These are phyloP conservation scores for Leptomonas seymouri DNA, from an alignment of 208 protist genomes.

Conservation along the genomic window DNA sequence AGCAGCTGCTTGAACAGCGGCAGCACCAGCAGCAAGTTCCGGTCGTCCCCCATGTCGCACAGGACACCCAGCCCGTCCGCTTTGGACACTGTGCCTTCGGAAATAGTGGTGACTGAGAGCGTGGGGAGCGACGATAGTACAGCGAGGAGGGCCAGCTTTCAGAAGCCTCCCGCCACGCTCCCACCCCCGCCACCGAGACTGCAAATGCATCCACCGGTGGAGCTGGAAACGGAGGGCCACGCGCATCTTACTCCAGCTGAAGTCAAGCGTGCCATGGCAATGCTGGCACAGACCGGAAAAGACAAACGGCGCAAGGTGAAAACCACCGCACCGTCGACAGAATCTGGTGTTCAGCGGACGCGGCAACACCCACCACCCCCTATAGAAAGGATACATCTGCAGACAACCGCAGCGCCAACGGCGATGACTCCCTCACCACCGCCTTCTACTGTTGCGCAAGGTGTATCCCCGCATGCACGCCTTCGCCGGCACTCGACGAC, in stretches of 20 bases:
- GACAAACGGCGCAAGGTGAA: too few relatives aligned
- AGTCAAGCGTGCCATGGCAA: too few relatives aligned
- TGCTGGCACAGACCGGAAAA: too few relatives aligned
- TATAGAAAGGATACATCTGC: too few relatives aligned
- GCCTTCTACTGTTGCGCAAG: neutral
- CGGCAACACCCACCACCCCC: neutral
- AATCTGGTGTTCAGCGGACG: neutral
- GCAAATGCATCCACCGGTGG: neutral
- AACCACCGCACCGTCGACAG: neutral
- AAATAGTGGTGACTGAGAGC: neutral
- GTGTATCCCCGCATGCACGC: neutral
- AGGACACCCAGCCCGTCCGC: neutral
- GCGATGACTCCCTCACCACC: neutral
- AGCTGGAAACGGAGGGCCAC: neutral
- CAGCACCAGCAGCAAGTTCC: conserved; percentile 15
- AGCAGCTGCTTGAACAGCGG: conserved; percentile 16
- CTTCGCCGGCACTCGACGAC: neutral
- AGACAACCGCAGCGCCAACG: neutral
- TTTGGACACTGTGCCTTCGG: neutral
- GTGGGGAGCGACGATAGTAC: neutral
- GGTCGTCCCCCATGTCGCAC: neutral
- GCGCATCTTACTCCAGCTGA: too few relatives aligned
- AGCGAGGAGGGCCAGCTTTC: neutral
- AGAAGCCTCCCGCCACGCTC: too few relatives aligned
- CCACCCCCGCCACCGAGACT: too few relatives aligned